Conservation (phyloP, 352 stramenopile species). For the Globisporangium echinulatum region DNA sequence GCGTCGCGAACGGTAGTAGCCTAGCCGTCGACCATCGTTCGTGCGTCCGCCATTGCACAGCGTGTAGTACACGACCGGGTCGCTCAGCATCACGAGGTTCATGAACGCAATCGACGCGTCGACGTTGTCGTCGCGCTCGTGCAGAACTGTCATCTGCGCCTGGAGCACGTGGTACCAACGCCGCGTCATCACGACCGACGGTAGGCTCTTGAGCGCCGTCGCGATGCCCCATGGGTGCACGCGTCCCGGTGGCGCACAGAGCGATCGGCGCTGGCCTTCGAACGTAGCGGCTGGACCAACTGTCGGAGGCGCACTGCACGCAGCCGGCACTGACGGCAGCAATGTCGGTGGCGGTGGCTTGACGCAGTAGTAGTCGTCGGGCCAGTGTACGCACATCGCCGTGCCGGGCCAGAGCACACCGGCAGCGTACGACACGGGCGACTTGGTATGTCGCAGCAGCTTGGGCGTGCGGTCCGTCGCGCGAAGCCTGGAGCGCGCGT, state of each 20-base stretch:
- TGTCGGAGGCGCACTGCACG: neutral
- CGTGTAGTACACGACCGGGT: constrained; percentile 13
- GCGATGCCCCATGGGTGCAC: neutral
- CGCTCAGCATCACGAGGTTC: constrained; percentile 16
- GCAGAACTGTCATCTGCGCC: constrained; percentile 1
- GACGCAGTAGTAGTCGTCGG: constrained; percentile 28
- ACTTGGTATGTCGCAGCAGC: constrained; percentile 6
- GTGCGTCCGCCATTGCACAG: neutral
- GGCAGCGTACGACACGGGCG: constrained; percentile 26
- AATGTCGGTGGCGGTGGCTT: too few species aligned
- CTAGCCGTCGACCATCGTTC: neutral
- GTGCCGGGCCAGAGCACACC: constrained; percentile 19
- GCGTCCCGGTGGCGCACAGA: neutral
- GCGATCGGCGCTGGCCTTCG: neutral
- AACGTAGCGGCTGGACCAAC: neutral
- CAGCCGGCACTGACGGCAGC: neutral
- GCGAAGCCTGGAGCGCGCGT: constrained; percentile 9
- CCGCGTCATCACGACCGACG: constrained; percentile 7
- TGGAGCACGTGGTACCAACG: constrained; percentile 1
- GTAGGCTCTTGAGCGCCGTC: neutral
- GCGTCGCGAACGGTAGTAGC: constrained; percentile 1
- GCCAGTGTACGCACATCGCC: constrained; percentile 28
- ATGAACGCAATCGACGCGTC: constrained; percentile 9
- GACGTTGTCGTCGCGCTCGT: constrained; percentile 8
- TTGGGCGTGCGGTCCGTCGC: neutral